These are phyloP conservation scores for Flaveria ramosissima DNA, from an alignment of 129 eudicot species.

Conservation along the genomic window DNA sequence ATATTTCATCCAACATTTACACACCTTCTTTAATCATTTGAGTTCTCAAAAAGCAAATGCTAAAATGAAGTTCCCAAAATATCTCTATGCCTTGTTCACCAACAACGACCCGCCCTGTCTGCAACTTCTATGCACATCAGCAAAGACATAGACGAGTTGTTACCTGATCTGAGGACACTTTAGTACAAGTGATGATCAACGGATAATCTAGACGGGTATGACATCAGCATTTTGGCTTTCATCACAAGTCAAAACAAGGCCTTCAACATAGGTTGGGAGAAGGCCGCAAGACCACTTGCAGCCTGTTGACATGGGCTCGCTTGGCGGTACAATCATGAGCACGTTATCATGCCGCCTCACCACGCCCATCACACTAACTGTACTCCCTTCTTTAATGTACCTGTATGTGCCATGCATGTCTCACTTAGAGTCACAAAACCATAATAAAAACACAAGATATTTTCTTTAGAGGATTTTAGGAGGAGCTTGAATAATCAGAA, in stretches of 20 bases:
- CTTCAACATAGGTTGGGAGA: constrained; percentile 87
- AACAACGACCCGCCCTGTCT: neutral
- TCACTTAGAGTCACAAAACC: constrained; percentile 19
- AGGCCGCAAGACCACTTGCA: constrained; percentile 84
- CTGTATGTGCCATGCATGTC: constrained; percentile 38
- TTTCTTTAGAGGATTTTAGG: neutral
- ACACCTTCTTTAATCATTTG: neutral
- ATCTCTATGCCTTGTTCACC: neutral
- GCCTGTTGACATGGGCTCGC: constrained; percentile 74
- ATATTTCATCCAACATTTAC: constrained; percentile 11
- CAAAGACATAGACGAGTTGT: constrained; percentile 9
- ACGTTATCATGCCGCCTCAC: constrained; percentile 78
- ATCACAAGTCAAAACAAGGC: constrained; percentile 81
- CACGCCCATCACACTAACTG: constrained; percentile 93
- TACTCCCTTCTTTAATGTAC: constrained; percentile 94
- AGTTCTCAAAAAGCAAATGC: constrained; percentile 5
- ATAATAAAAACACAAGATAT: neutral
- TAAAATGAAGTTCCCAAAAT: neutral
- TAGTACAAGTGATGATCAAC: constrained; percentile 2
- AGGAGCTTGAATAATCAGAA: too few species aligned
- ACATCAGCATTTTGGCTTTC: constrained; percentile 76
- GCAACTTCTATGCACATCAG: constrained; percentile 5
- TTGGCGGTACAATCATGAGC: constrained; percentile 89
- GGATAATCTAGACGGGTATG: constrained; percentile 53
- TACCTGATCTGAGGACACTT: neutral